Evolutionary conservation across 2,329 filamentous ascomycete species (phyloP), one percentile per base, ranked within the genome.

Genomic region (Esteya vermicola): DNA sequence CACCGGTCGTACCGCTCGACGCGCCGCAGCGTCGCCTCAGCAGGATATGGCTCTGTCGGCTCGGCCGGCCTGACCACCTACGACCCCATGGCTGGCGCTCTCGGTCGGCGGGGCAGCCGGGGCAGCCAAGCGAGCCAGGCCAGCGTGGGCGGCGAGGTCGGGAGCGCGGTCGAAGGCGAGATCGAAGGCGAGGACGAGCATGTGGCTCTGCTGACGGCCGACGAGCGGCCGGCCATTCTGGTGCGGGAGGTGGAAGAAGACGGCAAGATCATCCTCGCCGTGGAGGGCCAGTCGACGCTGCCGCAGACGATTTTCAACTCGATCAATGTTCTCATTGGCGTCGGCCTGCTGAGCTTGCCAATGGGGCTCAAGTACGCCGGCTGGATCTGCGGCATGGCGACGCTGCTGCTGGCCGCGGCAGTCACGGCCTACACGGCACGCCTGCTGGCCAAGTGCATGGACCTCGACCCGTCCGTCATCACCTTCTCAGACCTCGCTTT

Each of bases 301-400:
- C 86, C 86, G 0, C 89, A 96, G 62, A 96, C 89, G 7, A 73
- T 95, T 46, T 93, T 96, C 67, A 98, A 98, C 60, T 93, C 85
- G 4, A 89, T 89, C 55, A 94, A 94, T 47, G 85, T 93, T 38
- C 64, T 95, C 43, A 89, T 95, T 45, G 88, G 88, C 14, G 80
- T 98, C 23, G 89, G 89, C 1, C 64, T 98, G 23, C 68, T 98
- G 38, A 93, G 85, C 57, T 65, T 98, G 40, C 91, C 89, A 6
- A 70, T 96, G 53, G 89, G 84, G 6, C 67, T 96, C 52, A 85
- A 79, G 52, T 86, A 93, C 57, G 78, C 84, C 12, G 89, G 86
- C 37, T 94, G 88, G 88, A 59, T 94, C 31, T 74, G 85, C 45
- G 91, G 91, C 39, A 68, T 93, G 52, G 46, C 70, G 32, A 81